Base-by-base conservation (phyloP, 140 eudicot genomes). In the Stevia rebaudiana region DNA sequence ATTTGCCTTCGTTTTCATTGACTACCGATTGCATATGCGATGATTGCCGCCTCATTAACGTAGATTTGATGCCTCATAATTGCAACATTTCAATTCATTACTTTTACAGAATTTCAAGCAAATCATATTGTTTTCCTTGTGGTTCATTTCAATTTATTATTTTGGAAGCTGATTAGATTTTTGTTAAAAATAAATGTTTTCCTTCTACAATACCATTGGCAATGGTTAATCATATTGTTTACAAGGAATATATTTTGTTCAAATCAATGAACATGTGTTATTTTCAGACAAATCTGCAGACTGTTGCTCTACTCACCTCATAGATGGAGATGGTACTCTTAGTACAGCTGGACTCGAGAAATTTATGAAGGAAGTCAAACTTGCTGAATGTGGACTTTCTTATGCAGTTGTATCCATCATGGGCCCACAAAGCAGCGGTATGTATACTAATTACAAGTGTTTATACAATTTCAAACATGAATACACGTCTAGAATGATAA, bases 361-460 rank as follows among this genome's bases (percentile, higher is more conserved):
- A 11, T 88, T 92, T 62, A 81, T 82, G 89, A 92, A 92, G 82
- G 84, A 79, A 76, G 96, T 92, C 36, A 88, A 81, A 62, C 82
- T 92, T 53, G 50, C 81, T 0, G 98, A 92, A 78, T 92, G 96
- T 21, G 98, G 98, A 47, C 96, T 92, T 77, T 92, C 98, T 25
- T 92, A 92, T 61, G 95, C 96, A 3, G 80, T 92, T 70, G 98
- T 88, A 51, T 86, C 98, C 79, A 92, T 92, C 70, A 88, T 92
- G 98, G 98, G 98, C 13, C 98, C 98, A 24, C 98, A 92, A 69
- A 92, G 98, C 51, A 92, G 98, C 77, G 98, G 98, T 92, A 85
- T 61, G 75, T 47, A n/a, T n/a, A n/a, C n/a, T n/a, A n/a, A n/a
- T n/a, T n/a, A 15, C 31, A 21, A 44, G 33, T 46, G 39, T 36